A percentile compares a stretch with the other conserved stretches of the same genome.
These are phyloP conservation scores for Fistulinella prunicolor DNA, from an alignment of 768 basidiomycete species.

Conservation along the genomic window DNA sequence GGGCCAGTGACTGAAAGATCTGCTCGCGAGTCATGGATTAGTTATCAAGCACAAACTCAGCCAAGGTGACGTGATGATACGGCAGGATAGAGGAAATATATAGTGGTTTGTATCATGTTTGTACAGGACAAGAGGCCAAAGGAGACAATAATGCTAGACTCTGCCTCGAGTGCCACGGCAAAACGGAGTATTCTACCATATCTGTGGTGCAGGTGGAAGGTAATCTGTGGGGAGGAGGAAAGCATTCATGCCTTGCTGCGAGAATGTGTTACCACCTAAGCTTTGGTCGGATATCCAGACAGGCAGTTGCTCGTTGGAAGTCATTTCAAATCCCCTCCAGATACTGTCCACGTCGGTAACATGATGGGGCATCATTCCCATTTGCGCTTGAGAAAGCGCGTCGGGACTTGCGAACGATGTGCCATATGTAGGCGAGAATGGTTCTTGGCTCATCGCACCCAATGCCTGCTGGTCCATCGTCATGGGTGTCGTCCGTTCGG, in stretches of 20 bases:
- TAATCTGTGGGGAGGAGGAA: slow-evolving; percentile 78
- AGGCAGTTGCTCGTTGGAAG: slow-evolving; percentile 71
- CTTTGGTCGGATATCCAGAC: slow-evolving; percentile 87
- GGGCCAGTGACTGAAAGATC: not conserved
- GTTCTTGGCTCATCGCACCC: slow-evolving; percentile 41
- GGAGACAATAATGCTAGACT: slow-evolving; percentile 17
- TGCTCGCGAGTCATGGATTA: slow-evolving; percentile 3
- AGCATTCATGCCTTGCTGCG: slow-evolving; percentile 82
- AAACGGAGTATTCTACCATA: slow-evolving; percentile 51
- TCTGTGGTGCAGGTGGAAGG: slow-evolving; percentile 66
- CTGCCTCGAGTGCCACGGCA: slow-evolving; percentile 1
- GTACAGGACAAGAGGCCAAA: slow-evolving; percentile 19
- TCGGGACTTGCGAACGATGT: slow-evolving; percentile 36
- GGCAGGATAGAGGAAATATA: slow-evolving; percentile 13
- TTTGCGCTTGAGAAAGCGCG: slow-evolving; percentile 30
- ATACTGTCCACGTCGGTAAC: slow-evolving; percentile 55
- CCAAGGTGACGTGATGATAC: slow-evolving; percentile 8
- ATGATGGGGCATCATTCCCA: slow-evolving; percentile 27
- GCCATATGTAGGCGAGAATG: slow-evolving; percentile 59
- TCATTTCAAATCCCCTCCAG: slow-evolving; percentile 72
- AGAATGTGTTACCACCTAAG: slow-evolving; percentile 70
- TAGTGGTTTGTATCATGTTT: slow-evolving; percentile 16
- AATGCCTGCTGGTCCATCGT: slow-evolving; percentile 41
- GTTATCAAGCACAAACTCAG: slow-evolving; percentile 1
- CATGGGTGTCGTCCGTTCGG: slow-evolving; percentile 48